phyloP scores from a whole-genome alignment of 371 early-diverging fungal genomes.

The Rhizopus stolonifer region DNA sequence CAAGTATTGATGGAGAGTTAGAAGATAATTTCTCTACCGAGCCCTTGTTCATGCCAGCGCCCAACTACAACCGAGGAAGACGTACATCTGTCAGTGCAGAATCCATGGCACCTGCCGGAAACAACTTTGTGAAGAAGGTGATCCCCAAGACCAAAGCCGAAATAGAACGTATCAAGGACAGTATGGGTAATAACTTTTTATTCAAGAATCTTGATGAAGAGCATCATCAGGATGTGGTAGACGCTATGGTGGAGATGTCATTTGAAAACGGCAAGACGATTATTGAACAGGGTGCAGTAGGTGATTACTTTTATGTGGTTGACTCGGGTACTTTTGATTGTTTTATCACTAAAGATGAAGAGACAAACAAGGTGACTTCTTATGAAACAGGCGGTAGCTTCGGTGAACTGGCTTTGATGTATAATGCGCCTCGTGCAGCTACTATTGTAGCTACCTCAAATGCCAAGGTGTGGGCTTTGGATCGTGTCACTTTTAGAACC shows the following conservation, averaged over 20 bases:
- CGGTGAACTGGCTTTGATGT: conserved; percentile 90
- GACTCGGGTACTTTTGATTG: conserved; percentile 92
- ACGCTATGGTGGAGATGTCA: conserved; percentile 83
- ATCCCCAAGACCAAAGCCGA: conserved; percentile 84
- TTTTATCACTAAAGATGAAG: conserved; percentile 68
- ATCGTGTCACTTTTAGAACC: conserved; percentile 76
- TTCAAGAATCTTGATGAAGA: conserved; percentile 93
- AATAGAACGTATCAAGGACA: conserved; percentile 69
- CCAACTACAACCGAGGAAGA: conserved; percentile 64
- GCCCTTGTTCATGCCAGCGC: conserved; percentile 29
- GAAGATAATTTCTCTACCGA: conserved; percentile 49
- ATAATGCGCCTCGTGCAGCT: conserved; percentile 88
- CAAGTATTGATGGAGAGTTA: conserved; percentile 4
- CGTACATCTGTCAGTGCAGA: conserved; percentile 94
- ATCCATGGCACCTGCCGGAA: conserved; percentile 88
- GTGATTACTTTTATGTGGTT: conserved; percentile 95
- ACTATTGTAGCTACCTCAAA: conserved; percentile 71
- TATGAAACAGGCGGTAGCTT: conserved; percentile 74
- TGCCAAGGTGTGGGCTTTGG: conserved; percentile 78
- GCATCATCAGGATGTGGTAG: conserved; percentile 87
- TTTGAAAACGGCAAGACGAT: conserved; percentile 72
- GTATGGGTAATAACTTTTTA: conserved; percentile 84
- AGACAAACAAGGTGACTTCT: conserved; percentile 31
- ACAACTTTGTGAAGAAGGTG: conserved; percentile 73
- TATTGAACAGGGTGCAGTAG: conserved; percentile 92